These are phyloP conservation scores for Flagelloscypha sp. DNA, from an alignment of 768 basidiomycete genomes.

Conservation along the genomic window DNA sequence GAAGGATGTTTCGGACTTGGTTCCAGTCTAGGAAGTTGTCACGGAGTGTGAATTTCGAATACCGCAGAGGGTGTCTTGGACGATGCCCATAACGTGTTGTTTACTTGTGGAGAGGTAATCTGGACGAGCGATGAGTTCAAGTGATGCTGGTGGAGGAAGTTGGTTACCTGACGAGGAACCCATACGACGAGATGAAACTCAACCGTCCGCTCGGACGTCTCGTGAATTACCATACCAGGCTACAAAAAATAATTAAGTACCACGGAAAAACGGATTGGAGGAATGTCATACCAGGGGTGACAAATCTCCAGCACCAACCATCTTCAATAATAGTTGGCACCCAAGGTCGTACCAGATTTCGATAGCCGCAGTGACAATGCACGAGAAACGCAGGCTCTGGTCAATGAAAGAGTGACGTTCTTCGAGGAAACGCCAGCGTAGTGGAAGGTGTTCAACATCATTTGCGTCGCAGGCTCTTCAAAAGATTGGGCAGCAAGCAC, in stretches of 20 bases:
- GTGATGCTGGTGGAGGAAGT: not conserved
- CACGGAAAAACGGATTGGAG: no score
- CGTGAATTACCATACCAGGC: slow-evolving; percentile 98
- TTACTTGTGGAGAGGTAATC: slow-evolving; percentile 99
- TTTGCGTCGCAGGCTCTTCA: slow-evolving; percentile 98
- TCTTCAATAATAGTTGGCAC: no score
- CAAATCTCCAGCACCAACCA: no score
- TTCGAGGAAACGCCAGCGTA: slow-evolving; percentile 99
- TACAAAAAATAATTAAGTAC: no score
- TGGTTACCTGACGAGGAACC: slow-evolving; percentile 83
- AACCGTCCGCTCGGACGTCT: slow-evolving; percentile 94
- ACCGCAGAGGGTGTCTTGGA: slow-evolving; percentile 97
- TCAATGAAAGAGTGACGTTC: slow-evolving; percentile 97
- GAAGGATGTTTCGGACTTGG: slow-evolving; percentile 89
- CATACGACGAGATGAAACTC: slow-evolving; percentile 98
- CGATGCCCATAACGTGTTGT: slow-evolving; percentile 99
- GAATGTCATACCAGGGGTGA: no score
- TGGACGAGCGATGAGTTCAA: slow-evolving; percentile 22
- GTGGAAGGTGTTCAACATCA: slow-evolving; percentile 99
- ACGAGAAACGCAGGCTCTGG: slow-evolving; percentile 98
- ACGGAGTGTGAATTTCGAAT: slow-evolving; percentile 95
- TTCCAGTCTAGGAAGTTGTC: slow-evolving; percentile 96
- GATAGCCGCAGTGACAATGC: slow-evolving; percentile 89
- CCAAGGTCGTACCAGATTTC: slow-evolving; percentile 97
- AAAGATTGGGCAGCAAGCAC: slow-evolving; percentile 94